Evolutionary conservation across 1,284 basidiomycete species (phyloP).

Genomic region (Pascua guehoae): DNA sequence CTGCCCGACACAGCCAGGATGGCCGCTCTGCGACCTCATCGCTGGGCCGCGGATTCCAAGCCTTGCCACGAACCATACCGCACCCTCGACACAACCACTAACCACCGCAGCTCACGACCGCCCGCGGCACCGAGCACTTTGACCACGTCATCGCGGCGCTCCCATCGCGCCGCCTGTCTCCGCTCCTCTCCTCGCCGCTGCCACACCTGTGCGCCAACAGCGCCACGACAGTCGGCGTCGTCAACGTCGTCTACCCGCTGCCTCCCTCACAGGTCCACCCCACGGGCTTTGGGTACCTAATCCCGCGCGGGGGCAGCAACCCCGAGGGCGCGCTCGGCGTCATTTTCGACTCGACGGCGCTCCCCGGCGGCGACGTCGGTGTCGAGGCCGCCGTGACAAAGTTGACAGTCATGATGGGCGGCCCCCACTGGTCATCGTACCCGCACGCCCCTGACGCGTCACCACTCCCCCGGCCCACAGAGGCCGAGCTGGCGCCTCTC

Average conservation of each 20-base stretch:
- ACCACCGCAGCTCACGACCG: background rate
- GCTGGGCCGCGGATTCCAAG: background rate
- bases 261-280: constrained; percentile 59
- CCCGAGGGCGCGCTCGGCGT: constrained; percentile 63
- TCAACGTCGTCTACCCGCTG: constrained; percentile 59
- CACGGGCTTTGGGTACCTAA: constrained; percentile 87
- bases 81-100: constrained; percentile 51
- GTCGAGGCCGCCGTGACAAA: constrained; percentile 53
- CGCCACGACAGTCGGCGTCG: constrained; percentile 62
- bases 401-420: constrained; percentile 88
- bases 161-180: constrained; percentile 22
- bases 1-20: too few species aligned
- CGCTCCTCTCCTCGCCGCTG: constrained; percentile 45
- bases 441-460: background rate
- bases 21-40: background rate
- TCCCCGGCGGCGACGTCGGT: constrained; percentile 54
- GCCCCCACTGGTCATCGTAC: constrained; percentile 61
- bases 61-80: background rate
- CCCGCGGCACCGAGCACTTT: background rate
- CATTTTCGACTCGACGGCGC: constrained; percentile 76
- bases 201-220: constrained; percentile 52
- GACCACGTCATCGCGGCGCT: constrained; percentile 34
- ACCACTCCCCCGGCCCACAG: constrained; percentile 13
- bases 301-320: constrained; percentile 61
- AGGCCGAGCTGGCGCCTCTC: constrained; percentile 27